Percentiles rank a stretch among this genome's conserved stretches.
Evolutionary conservation across 768 basidiomycete species (phyloP).

Genomic region (Dacryopinax spathularia): DNA sequence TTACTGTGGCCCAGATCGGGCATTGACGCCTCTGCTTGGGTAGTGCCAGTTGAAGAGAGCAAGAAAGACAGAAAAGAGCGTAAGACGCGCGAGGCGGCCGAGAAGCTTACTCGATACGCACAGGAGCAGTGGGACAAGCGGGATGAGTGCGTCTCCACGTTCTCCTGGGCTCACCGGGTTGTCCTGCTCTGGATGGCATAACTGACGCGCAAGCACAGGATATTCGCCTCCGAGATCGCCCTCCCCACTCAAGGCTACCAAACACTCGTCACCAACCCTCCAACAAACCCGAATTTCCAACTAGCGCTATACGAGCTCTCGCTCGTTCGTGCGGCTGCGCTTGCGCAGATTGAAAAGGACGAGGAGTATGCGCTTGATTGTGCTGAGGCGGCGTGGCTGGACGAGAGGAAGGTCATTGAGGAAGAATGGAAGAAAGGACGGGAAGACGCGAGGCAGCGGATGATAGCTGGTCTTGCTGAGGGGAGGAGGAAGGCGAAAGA

Average conservation of each 20-base stretch:
- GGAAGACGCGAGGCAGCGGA: constrained; percentile 58
- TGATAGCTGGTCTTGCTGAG: constrained; percentile 76
- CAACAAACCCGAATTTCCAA: constrained; percentile 48
- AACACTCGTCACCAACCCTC: constrained; percentile 28
- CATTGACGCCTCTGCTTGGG: background rate
- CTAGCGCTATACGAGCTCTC: constrained; percentile 60
- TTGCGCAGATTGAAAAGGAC: constrained; percentile 50
- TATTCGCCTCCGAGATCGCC: background rate
- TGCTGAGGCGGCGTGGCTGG: constrained; percentile 56
- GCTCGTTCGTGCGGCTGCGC: constrained; percentile 59
- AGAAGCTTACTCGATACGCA: background rate
- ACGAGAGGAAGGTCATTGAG: constrained; percentile 65
- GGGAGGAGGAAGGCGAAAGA: constrained; percentile 62
- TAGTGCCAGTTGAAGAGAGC: background rate
- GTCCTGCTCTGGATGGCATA: too few relatives aligned
- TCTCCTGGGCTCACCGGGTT: background rate
- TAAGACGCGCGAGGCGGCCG: constrained; percentile 2
- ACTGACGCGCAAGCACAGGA: background rate
- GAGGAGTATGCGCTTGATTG: constrained; percentile 55
- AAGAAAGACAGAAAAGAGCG: constrained; percentile 2
- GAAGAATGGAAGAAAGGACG: constrained; percentile 68
- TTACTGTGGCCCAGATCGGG: background rate
- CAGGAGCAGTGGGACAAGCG: constrained; percentile 2
- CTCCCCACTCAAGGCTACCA: background rate
- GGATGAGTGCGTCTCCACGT: background rate